Base-by-base conservation (phyloP, 1,139 yeast species). In the Suhomyces ambrosiae region DNA sequence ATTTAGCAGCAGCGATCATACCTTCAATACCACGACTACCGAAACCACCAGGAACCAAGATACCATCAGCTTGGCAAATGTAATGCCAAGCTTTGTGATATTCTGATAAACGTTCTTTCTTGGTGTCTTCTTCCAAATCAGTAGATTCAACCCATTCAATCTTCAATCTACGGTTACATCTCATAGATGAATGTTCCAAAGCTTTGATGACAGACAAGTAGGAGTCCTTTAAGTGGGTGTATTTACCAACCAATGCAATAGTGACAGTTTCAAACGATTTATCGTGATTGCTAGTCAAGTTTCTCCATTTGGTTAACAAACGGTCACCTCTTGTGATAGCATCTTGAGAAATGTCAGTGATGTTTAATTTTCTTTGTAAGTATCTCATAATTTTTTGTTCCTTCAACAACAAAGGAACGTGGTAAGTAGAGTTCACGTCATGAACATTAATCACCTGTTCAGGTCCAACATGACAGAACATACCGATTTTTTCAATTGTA, bases 381-480 rank as follows among this genome's bases (percentile, higher is more conserved):
- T 78, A 88, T 50, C 81, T 75, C 71, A 88, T 76, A 77, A 90
- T 78, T 53, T 79, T 83, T 71, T 92, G 97, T 60, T 92, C 92
- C 57, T 84, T 80, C 54, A 92, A 77, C 59, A 92, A 73, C 50
- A 92, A 74, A 37, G 99, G 99, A 52, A 92, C 97, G 62, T 94
- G 98, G 65, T 92, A 92, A 37, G 98, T 92, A 9, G 97, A 87
- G 70, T 87, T 87, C 54, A 92, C 96, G 65, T 94, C 98, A 60
- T 90, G 96, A 42, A 92, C 96, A 35, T 96, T 97, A 54, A 94
- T 78, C 37, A 92, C 98, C 68, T 94, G 98, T 42, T 90, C 89
- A 16, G 95, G 89, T 16, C 97, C 97, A 52, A 92, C 98, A 60
- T 94, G 98, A 67, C 98, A 92, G 70, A 92, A 92, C 98, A 94